Evolutionary conservation across 225 moss, liverwort and hornwort species (phyloP), one percentile per base, ranked within the genome.

Genomic region (Sphagnum contortum): DNA sequence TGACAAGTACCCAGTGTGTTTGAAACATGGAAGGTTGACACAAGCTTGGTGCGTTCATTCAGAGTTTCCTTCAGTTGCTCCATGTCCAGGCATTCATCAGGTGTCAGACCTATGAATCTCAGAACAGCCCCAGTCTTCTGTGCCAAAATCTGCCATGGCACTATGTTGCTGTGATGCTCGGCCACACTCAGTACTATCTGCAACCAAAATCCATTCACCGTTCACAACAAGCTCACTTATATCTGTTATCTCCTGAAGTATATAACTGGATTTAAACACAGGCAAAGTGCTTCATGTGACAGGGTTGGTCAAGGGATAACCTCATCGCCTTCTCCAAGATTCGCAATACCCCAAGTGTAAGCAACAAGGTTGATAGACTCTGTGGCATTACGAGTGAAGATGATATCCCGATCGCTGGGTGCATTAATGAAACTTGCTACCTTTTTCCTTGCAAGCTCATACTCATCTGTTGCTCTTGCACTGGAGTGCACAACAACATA

Each of bases 351-450:
- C 96, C 90, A 92, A 8, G 88, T 57, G 53, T 87, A 80, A 3
- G 96, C 96, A 49, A 96, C 90, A 64, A 96, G 87, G 72, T 96
- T 96, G 63, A 96, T 92, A 44, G 92, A 92, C 64, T 96, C 96
- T 56, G 87, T 85, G 47, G 96, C 96, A 77, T 92, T 96, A 57
- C 92, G 88, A 44, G 96, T 92, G 54, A 90, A 96, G 57, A 96
- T 80, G 50, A 96, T 57, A 67, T 96, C 77, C 57, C 82, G 88
- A 71, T 88, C 85, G 55, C 81, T 87, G 13, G 92, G 85, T 57
- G 96, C 75, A 65, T 96, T 88, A 46, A 96, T 83, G 65, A 96
- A 90, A 64, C 80, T 77, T 10, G 92, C 83, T 55, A 96, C 76
- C 75, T 87, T 85, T 65, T 67, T 87, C 69, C 92, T 87, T 47